Percentiles rank a stretch among this genome's conserved stretches.
Evolutionary conservation across 257 asterid genomes (phyloP).

Genomic region (Scutellaria barbata): DNA sequence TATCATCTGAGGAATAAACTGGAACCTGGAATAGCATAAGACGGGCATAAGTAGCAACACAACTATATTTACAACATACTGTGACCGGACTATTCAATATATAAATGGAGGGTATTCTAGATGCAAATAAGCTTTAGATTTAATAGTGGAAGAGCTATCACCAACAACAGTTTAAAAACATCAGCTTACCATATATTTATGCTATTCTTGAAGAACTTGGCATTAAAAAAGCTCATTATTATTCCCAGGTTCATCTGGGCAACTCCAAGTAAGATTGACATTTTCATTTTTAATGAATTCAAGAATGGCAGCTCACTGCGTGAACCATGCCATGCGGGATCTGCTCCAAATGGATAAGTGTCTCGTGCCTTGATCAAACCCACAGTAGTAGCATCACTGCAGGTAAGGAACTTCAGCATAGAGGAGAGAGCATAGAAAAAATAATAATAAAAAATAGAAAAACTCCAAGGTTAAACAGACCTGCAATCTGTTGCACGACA

Average conservation of each 20-base stretch:
- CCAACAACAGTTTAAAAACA: conserved; percentile 5
- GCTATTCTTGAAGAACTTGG: conserved; percentile 73
- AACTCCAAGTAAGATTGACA: conserved; percentile 98
- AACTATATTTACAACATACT: conserved; percentile 37
- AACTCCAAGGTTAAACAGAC: conserved; percentile 41
- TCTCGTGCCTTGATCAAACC: conserved; percentile 87
- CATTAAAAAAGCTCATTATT: conserved; percentile 88
- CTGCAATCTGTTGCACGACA: conserved; percentile 95
- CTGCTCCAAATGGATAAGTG: conserved; percentile 95
- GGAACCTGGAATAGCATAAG: conserved; percentile 77
- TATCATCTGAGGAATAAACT: conserved; percentile 89
- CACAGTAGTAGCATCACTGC: conserved; percentile 79
- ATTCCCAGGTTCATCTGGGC: conserved; percentile 98
- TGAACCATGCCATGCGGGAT: conserved; percentile 97
- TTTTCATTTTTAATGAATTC: conserved; percentile 94
- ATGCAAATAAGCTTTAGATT: conserved; percentile 19
- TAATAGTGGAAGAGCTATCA: conserved; percentile 15
- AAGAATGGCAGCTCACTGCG: conserved; percentile 97
- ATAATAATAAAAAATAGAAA: background rate
- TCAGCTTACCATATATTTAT: conserved; percentile 74
- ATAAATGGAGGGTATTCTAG: conserved; percentile 17
- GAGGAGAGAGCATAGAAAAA: conserved; percentile 32
- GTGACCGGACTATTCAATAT: conserved; percentile 28
- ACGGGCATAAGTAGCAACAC: conserved; percentile 24
- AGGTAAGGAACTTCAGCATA: conserved; percentile 37